Conservation (phyloP, 805 yeast species). For the Cyberlindnera euphorbiiphila region DNA sequence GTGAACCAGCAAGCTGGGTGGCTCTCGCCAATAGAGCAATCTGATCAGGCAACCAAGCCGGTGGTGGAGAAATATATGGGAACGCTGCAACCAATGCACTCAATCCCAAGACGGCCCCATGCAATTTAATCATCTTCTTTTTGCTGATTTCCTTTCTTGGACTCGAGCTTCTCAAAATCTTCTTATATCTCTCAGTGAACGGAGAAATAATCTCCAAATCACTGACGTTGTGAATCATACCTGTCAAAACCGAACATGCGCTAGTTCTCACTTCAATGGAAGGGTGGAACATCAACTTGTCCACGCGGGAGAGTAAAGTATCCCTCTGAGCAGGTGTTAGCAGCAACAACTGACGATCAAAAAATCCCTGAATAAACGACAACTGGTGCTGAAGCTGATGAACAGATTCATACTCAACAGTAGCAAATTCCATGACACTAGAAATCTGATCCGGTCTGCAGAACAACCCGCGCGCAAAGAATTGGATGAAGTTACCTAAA, state of each 20-base stretch:
- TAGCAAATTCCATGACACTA: slow-evolving; percentile 40
- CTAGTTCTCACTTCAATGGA: slow-evolving; percentile 73
- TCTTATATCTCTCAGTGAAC: slow-evolving; percentile 33
- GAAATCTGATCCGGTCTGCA: slow-evolving; percentile 40
- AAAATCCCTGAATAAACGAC: slow-evolving; percentile 67
- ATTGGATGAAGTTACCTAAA: slow-evolving; percentile 45
- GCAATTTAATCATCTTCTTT: slow-evolving; percentile 49
- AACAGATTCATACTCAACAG: slow-evolving; percentile 38
- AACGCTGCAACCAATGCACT: slow-evolving; percentile 88
- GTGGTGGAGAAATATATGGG: slow-evolving; percentile 89
- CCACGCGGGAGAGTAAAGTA: slow-evolving; percentile 48
- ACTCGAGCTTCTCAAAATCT: slow-evolving; percentile 27
- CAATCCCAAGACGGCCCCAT: slow-evolving; percentile 84
- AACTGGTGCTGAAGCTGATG: slow-evolving; percentile 65
- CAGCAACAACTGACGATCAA: slow-evolving; percentile 60
- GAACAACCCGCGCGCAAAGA: slow-evolving; percentile 43
- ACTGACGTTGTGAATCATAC: slow-evolving; percentile 56
- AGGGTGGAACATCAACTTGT: slow-evolving; percentile 50
- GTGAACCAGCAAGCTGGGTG: slow-evolving; percentile 70
- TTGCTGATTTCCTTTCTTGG: slow-evolving; percentile 33
- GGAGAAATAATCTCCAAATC: slow-evolving; percentile 40
- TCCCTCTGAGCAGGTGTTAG: slow-evolving; percentile 45
- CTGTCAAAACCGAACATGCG: slow-evolving; percentile 72
- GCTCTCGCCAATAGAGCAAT: slow-evolving; percentile 66
- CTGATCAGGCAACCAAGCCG: slow-evolving; percentile 79